phyloP scores from a whole-genome alignment of 2,329 filamentous ascomycete genomes.

The Coleophoma crateriformis region DNA sequence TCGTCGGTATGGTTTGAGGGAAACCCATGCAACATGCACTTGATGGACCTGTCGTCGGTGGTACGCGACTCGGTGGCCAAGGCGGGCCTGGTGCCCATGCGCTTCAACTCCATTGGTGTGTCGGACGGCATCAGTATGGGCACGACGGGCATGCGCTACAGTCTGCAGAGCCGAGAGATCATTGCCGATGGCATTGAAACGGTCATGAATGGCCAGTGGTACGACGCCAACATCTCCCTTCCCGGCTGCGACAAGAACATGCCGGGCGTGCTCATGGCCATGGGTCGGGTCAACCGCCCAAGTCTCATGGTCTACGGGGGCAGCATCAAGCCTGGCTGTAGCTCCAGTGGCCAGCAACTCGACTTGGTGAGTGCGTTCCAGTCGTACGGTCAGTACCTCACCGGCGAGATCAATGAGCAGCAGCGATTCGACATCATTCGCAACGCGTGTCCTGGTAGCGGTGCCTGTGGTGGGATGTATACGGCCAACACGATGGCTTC shows the following conservation, averaged over 20 bases:
- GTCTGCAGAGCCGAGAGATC: conserved; percentile 87
- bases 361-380: conserved; percentile 98
- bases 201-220: conserved; percentile 98
- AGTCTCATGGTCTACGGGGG: conserved; percentile 98
- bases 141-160: conserved; percentile 93
- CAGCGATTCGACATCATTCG: conserved; percentile 92
- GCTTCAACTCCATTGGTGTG: conserved; percentile 98
- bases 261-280: conserved; percentile 87
- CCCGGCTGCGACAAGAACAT: conserved; percentile 99
- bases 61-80: conserved; percentile 61
- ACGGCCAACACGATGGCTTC: conserved; percentile 74
- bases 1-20: conserved; percentile 97
- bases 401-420: conserved; percentile 85
- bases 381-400: conserved; percentile 90
- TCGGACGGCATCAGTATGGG: conserved; percentile 98
- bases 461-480: conserved; percentile 84
- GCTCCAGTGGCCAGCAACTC: conserved; percentile 67
- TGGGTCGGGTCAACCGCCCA: conserved; percentile 90
- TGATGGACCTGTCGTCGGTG: conserved; percentile 64
- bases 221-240: conserved; percentile 94
- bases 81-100: conserved; percentile 82
- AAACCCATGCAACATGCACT: conserved; percentile 99
- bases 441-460: conserved; percentile 78
- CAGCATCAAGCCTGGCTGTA: conserved; percentile 86
- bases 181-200: conserved; percentile 99